Evolutionary conservation across 108 stramenopile species (phyloP), one percentile per base, ranked within the genome.

Genomic region (Skeletonema potamos): DNA sequence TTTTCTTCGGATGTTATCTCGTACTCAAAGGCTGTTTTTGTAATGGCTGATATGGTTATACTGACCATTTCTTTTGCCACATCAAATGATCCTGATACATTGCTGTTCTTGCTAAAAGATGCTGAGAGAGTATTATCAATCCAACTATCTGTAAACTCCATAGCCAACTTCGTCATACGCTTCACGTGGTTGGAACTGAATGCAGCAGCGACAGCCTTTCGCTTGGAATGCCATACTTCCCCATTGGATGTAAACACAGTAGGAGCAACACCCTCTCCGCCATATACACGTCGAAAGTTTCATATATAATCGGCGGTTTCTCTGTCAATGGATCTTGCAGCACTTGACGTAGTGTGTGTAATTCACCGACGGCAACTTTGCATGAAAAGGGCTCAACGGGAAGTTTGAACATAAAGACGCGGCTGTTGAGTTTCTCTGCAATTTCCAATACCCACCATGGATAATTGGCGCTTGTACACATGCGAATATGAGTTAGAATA

Each of bases 91-190:
- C 65, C 33, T 6, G 22, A 36, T 22, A 28, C 9, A 22, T 77
- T 51, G 4, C 11, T 15, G 13, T 41, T 41, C 0, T 41, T 6
- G 6, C 2, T 10, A 0, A 15, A 10, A 2, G 39, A 2, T 1
- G 66, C 51, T n/a, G 26, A 22, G 11, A 82, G 46, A 1, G n/a
- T 26, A 13, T 48, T 15, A 13, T 67, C 39, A 0, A 84, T 66
- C 83, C 83, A 84, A 27, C 54, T 12, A 34, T 84, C 77, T 2
- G 66, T 57, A 0, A 27, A 4, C 17, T 73, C 57, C 54, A 72
- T 15, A 4, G 77, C 76, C 9, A 85, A 72, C 18, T 13, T 17
- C 36, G 48, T 82, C 84, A 85, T 85, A 12, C 84, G 54, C 27
- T 37, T 36, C 11, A 85, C 77, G 11, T 85, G 66, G 8, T 33